phyloP scores from a whole-genome alignment of 2,329 filamentous ascomycete genomes.

The Stemphylium vesicarium region DNA sequence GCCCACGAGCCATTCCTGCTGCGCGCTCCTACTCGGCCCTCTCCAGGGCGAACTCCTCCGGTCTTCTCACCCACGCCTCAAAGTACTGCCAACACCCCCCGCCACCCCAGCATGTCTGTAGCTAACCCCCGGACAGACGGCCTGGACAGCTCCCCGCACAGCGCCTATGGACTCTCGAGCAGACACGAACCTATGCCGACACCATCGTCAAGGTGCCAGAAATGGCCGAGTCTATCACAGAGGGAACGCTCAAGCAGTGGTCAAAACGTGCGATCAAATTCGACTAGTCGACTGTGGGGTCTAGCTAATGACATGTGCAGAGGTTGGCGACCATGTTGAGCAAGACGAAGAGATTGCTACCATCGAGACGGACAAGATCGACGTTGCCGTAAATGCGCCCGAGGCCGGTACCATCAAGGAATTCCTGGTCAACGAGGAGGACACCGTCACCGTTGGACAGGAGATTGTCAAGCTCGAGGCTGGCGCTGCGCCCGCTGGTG shows the following conservation, averaged over 20 bases:
- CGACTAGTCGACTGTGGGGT: neutral
- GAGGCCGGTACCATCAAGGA: slow-evolving; percentile 91
- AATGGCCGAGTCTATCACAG: slow-evolving; percentile 98
- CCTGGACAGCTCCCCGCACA: slow-evolving; percentile 36
- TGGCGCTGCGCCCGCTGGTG: slow-evolving; percentile 60
- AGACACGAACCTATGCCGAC: slow-evolving; percentile 65
- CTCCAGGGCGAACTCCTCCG: slow-evolving; percentile 41
- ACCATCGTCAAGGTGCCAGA: slow-evolving; percentile 90
- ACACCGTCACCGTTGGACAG: slow-evolving; percentile 93
- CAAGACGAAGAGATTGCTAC: slow-evolving; percentile 97
- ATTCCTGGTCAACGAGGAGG: slow-evolving; percentile 88
- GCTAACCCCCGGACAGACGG: slow-evolving; percentile 34
- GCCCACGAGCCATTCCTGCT: slow-evolving; percentile 34
- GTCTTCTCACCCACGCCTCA: slow-evolving; percentile 39
- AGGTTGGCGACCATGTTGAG: slow-evolving; percentile 92
- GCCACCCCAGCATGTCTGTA: neutral
- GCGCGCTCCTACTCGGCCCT: slow-evolving; percentile 46
- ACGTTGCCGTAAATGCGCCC: slow-evolving; percentile 94
- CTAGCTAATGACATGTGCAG: slow-evolving; percentile 43
- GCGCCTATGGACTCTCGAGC: slow-evolving; percentile 37
- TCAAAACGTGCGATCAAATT: slow-evolving; percentile 66
- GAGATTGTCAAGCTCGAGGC: slow-evolving; percentile 85
- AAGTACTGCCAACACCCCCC: slow-evolving; percentile 21
- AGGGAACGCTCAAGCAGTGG: slow-evolving; percentile 96
- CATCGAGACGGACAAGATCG: slow-evolving; percentile 99